phyloP scores from a whole-genome alignment of 169 alveolate genomes.

The Haemoproteus tartakovskyi region DNA sequence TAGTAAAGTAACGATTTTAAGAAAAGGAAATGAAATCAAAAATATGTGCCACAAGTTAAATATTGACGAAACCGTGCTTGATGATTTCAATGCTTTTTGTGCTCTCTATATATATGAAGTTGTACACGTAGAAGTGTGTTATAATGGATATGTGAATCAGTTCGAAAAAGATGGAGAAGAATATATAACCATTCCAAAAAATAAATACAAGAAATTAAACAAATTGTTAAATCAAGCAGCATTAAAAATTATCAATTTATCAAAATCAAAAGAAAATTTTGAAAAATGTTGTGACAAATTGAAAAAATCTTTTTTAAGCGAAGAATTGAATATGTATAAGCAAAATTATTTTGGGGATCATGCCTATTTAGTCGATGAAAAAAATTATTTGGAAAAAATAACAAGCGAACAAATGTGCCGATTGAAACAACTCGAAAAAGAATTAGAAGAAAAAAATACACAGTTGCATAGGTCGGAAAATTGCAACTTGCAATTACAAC shows the following conservation, averaged over 20 bases:
- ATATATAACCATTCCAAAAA: constrained; percentile 30
- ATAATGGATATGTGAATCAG: background rate
- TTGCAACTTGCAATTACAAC: background rate
- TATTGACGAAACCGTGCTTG: background rate
- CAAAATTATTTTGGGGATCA: constrained; percentile 1
- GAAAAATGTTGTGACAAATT: constrained; percentile 5
- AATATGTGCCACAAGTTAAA: background rate
- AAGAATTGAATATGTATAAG: background rate
- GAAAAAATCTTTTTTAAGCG: background rate
- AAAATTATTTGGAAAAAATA: constrained; percentile 9
- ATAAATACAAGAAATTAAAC: constrained; percentile 20
- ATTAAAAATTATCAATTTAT: constrained; percentile 9
- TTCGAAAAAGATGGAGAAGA: background rate
- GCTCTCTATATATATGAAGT: constrained; percentile 34
- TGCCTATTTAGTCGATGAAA: constrained; percentile 3
- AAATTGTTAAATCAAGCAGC: constrained; percentile 35
- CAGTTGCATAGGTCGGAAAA: background rate
- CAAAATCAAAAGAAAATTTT: constrained; percentile 10
- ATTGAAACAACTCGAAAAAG: constrained; percentile 1
- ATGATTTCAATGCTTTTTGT: background rate
- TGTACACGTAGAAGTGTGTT: background rate
- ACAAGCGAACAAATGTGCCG: constrained; percentile 7
- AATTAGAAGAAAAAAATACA: constrained; percentile 9
- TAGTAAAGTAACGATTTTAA: constrained; percentile 3
- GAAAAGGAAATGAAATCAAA: constrained; percentile 10